Evolutionary conservation across 805 yeast genomes (phyloP).

Genomic region (Torulaspora maleeae): DNA sequence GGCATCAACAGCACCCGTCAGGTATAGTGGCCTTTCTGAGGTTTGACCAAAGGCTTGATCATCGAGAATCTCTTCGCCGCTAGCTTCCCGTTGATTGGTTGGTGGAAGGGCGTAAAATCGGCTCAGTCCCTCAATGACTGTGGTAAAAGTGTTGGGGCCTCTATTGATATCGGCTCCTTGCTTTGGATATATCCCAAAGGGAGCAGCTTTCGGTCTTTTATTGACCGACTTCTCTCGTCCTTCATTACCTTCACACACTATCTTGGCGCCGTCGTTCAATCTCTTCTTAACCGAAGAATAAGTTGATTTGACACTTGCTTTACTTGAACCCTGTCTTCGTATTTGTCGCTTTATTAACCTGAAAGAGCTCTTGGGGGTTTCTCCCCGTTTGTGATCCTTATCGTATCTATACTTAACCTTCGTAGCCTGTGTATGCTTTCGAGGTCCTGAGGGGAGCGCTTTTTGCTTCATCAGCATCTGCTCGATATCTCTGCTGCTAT

Average conservation of each 20-base stretch:
- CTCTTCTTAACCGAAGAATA: not conserved
- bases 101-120: conserved; percentile 15
- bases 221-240: not conserved
- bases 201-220: not conserved
- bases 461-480: conserved; percentile 15
- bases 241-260: not conserved
- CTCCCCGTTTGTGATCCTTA: not conserved
- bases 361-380: not conserved
- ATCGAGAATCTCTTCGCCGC: not conserved
- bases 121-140: conserved; percentile 29
- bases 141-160: conserved; percentile 22
- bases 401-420: not conserved
- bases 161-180: conserved; percentile 10
- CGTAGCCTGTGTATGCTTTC: not conserved
- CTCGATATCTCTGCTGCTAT: conserved; percentile 13
- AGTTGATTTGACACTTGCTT: not conserved
- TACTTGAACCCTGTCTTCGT: not conserved
- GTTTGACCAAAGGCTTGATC: not conserved
- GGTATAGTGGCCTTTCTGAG: not conserved
- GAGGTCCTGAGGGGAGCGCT: not conserved
- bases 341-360: not conserved
- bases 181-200: conserved; percentile 2
- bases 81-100: not conserved
- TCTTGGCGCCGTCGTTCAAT: not conserved
- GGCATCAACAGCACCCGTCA: conserved; percentile 13